Percentiles rank a stretch among this genome's conserved stretches.
These are phyloP conservation scores for Dalechampia spathulata DNA, from an alignment of 441 rosid species.

Conservation along the genomic window DNA sequence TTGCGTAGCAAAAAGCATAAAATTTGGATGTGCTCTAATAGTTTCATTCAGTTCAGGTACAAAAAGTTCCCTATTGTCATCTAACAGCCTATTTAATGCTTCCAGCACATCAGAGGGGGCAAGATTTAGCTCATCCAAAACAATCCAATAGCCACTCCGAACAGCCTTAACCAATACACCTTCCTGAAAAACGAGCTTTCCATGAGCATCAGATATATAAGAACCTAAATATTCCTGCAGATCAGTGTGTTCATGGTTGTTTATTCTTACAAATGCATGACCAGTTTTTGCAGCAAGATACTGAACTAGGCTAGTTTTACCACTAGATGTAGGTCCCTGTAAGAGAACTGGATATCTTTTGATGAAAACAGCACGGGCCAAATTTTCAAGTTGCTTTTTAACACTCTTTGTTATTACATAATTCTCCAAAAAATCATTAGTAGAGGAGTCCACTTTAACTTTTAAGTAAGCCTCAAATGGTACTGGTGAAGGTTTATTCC, in stretches of 20 bases:
- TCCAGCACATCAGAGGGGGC: conserved; percentile 99
- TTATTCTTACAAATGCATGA: conserved; percentile 83
- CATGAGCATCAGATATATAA: conserved; percentile 71
- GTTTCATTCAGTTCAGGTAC: conserved; percentile 86
- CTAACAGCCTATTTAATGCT: conserved; percentile 90
- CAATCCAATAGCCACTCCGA: conserved; percentile 90
- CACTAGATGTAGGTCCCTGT: conserved; percentile 99
- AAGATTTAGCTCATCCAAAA: conserved; percentile 90
- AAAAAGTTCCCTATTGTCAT: conserved; percentile 96
- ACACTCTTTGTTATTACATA: conserved; percentile 85
- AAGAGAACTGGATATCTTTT: conserved; percentile 88
- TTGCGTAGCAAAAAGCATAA: conserved; percentile 99
- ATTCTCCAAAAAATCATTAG: conserved; percentile 42
- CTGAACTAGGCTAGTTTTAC: conserved; percentile 97
- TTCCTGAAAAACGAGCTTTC: conserved; percentile 93
- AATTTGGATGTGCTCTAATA: conserved; percentile 77
- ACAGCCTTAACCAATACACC: conserved; percentile 97
- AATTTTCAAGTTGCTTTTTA: conserved; percentile 58
- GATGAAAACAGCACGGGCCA: conserved; percentile 82
- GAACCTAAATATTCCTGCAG: conserved; percentile 94
- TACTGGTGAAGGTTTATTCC: conserved; percentile 31
- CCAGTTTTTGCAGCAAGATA: conserved; percentile 93
- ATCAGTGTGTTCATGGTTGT: conserved; percentile 98
- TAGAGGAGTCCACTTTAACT: conserved; percentile 19
- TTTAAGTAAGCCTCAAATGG: conserved; percentile 46